Base-by-base conservation (phyloP, 805 yeast species). In the Saturnispora diversa region DNA sequence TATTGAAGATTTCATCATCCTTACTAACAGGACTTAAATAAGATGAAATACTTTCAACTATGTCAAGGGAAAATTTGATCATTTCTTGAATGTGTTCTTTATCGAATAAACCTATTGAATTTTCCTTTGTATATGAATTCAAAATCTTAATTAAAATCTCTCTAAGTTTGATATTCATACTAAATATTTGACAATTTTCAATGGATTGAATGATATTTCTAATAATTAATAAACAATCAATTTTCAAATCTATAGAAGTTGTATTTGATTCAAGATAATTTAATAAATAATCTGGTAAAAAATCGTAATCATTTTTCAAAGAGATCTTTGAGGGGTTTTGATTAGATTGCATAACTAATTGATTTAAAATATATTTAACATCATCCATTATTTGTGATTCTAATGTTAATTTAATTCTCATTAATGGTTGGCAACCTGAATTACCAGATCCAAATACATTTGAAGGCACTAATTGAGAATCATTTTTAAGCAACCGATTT, bases 171-270 rank as follows among this genome's bases (percentile, higher is more conserved):
- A 63, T 59, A 42, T 70, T 64, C 50, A 72, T 66, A 1, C 90
- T 82, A 46, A 92, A 63, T 53, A 80, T 68, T 55, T 83, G 86
- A 31, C 94, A 92, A 52, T 85, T 83, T 33, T 73, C 81, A 10
- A 83, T 72, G 56, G 87, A 95, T 55, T 90, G 94, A 2, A 84
- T 74, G 34, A 84, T 63, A 59, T 92, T 92, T 54, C 97, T 70
- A 42, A 92, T 64, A 15, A 84, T 74, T 31, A 92, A 65, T 50
- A 80, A 68, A 6, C 81, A 69, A 53, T 72, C 76, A 16, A 63
- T 48, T 11, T 59, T 48, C 24, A 54, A 54, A 33, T 59, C 56
- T 16, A 59, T 31, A 33, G 56, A 59, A 1, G 42, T 36, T 27
- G 53, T 49, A 6, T 42, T 43, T 6, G 55, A 45, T 20, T 45